phyloP scores from a whole-genome alignment of 345 rosid genomes.

The Raphanus raphanistrum region DNA sequence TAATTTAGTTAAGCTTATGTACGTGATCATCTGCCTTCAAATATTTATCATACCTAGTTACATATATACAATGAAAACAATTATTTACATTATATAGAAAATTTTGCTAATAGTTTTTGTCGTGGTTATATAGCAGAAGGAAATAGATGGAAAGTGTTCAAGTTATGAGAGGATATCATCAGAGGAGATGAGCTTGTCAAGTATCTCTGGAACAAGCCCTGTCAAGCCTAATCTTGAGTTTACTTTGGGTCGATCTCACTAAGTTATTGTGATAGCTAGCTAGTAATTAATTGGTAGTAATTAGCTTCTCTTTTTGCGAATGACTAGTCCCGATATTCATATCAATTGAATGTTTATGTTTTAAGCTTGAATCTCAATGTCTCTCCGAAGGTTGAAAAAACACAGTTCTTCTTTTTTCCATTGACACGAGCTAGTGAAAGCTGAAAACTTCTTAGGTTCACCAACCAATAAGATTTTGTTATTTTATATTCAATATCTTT shows the following conservation, averaged over 20 bases:
- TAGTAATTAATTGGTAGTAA: slow-evolving; percentile 27
- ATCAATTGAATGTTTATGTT: slow-evolving; percentile 24
- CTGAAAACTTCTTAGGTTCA: slow-evolving; percentile 6
- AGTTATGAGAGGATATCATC: slow-evolving; percentile 77
- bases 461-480: too few species aligned
- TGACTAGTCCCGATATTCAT: slow-evolving; percentile 33
- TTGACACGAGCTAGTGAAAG: slow-evolving; percentile 45
- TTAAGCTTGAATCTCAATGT: slow-evolving; percentile 36
- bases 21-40: neutral
- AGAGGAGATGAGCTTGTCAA: slow-evolving; percentile 74
- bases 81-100: neutral
- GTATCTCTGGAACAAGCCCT: slow-evolving; percentile 68
- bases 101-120: neutral
- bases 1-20: neutral
- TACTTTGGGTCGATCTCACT: slow-evolving; percentile 87
- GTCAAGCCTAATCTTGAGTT: slow-evolving; percentile 93
- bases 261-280: slow-evolving; percentile 39
- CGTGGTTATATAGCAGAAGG: slow-evolving; percentile 46
- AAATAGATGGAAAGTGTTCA: slow-evolving; percentile 61
- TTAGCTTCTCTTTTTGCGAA: slow-evolving; percentile 30
- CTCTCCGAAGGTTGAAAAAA: slow-evolving; percentile 24
- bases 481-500: too few species aligned
- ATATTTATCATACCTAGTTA: neutral
- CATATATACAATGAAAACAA: neutral
- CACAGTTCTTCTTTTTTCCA: slow-evolving; percentile 40